Evolutionary conservation across 495 filamentous ascomycete species (phyloP), one percentile per base, ranked within the genome.

Genomic region (Neurospora sp.): DNA sequence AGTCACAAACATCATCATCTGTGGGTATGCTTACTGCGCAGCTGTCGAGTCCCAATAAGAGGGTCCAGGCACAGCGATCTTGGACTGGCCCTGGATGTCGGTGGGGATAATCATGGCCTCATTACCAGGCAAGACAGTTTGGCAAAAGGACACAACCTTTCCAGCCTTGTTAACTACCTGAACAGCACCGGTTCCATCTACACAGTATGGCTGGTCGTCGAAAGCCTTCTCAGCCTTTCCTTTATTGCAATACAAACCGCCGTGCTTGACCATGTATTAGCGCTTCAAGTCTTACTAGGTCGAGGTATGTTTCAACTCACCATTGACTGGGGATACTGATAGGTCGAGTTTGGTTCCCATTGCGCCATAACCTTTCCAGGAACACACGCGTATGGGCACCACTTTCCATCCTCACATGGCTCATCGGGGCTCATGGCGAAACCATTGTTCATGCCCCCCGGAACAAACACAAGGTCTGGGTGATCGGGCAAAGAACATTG

Each of bases 71-170:
- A 94, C 91, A 70, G 93, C 92, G 44, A 96, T 81, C 45, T 85
- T 87, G 9, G 82, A 81, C n/a, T 75, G 76, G 70, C 76, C 77
- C 16, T 81, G 74, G 41, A 94, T 89, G 75, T 89, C 78, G 39
- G 91, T 94, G 14, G 92, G 91, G 78, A 94, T 96, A 74, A 94
- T 83, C 93, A 96, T 96, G 70, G 91, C 90, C 82, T 96, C 93
- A 78, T 93, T 92, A n/a, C 93, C 93, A 14, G 92, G 93, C 70
- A 94, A 80, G 44, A 94, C 92, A 3, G 92, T 96, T 78, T 96
- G 93, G 78, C 93, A 96, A 79, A 94, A 92, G 4, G 92, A 86
- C 17, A 94, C 89, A 20, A 84, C 72, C 69, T 85, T 82, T 35
- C 86, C 83, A 69, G 85, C 86, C 76, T 89, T 90, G 80, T 93